Conservation (phyloP, 768 basidiomycete species). For the Pleurotus ostreatus region DNA sequence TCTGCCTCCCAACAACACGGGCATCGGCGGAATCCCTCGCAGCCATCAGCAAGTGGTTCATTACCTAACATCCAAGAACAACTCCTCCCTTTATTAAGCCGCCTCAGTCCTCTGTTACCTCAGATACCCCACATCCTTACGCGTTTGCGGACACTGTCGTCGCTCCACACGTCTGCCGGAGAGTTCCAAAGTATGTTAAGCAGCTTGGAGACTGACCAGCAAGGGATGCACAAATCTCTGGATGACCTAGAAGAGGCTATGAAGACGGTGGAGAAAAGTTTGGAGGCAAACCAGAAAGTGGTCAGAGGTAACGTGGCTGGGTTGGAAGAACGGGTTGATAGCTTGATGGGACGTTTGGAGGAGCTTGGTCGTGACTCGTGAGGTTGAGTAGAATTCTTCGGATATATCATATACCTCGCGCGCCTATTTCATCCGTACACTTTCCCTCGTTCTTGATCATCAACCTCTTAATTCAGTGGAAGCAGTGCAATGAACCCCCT, state of each 20-base stretch:
- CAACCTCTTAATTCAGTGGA: too few species aligned
- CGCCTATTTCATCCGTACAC: too few species aligned
- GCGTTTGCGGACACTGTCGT: slow-evolving; percentile 79
- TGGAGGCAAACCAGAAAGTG: slow-evolving; percentile 67
- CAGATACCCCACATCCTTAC: slow-evolving; percentile 89
- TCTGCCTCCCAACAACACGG: slow-evolving; percentile 47
- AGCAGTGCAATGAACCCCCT: neutral
- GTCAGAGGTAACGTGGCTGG: slow-evolving; percentile 72
- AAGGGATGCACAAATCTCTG: slow-evolving; percentile 55
- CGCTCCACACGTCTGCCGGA: slow-evolving; percentile 77
- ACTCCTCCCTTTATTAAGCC: slow-evolving; percentile 62
- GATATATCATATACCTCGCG: too few species aligned
- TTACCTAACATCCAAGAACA: slow-evolving; percentile 45
- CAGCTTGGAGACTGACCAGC: slow-evolving; percentile 70
- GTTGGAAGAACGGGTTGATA: slow-evolving; percentile 52
- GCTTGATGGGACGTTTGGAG: slow-evolving; percentile 37
- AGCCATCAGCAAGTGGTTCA: slow-evolving; percentile 23
- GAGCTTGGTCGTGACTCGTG: slow-evolving; percentile 24
- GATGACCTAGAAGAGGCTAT: slow-evolving; percentile 69
- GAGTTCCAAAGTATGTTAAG: slow-evolving; percentile 69
- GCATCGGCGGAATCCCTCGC: slow-evolving; percentile 41
- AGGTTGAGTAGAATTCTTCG: too few species aligned
- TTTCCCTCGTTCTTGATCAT: too few species aligned
- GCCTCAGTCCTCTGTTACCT: slow-evolving; percentile 68
- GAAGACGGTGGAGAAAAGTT: slow-evolving; percentile 65